These are phyloP conservation scores for Tolypocladium sp. DNA, from an alignment of 2,329 filamentous ascomycete genomes.

Conservation along the genomic window DNA sequence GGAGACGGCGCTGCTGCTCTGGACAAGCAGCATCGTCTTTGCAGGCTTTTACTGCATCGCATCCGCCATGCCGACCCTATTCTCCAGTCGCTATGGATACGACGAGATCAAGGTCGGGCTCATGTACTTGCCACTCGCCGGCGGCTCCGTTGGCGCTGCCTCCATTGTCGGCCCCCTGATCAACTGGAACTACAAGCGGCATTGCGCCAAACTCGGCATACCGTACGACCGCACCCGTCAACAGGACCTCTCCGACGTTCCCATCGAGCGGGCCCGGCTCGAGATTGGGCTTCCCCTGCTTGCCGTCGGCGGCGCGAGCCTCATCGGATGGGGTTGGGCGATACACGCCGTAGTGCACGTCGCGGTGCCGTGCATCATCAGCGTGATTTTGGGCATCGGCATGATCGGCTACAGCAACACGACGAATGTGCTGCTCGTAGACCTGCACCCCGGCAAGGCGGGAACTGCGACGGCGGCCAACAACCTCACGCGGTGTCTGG, in stretches of 20 bases:
- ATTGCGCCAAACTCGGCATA: slow-evolving; percentile 44
- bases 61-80: slow-evolving; percentile 32
- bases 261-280: slow-evolving; percentile 41
- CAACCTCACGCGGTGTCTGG: slow-evolving; percentile 44
- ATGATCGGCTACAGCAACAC: slow-evolving; percentile 47
- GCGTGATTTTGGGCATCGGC: slow-evolving; percentile 35
- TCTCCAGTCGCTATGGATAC: slow-evolving; percentile 47
- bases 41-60: slow-evolving; percentile 40
- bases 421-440: slow-evolving; percentile 42
- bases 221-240: slow-evolving; percentile 43
- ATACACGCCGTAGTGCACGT: slow-evolving; percentile 31
- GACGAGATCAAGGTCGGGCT: slow-evolving; percentile 45
- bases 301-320: slow-evolving; percentile 34
- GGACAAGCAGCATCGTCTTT: slow-evolving; percentile 34
- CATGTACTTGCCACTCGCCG: slow-evolving; percentile 42
- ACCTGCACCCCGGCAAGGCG: slow-evolving; percentile 42
- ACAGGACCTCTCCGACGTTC: slow-evolving; percentile 37
- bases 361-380: slow-evolving; percentile 36
- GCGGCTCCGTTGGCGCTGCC: slow-evolving; percentile 37
- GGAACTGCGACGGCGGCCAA: slow-evolving; percentile 47
- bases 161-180: slow-evolving; percentile 43
- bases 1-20: slow-evolving; percentile 33
- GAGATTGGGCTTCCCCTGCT: slow-evolving; percentile 42
- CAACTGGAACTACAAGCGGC: slow-evolving; percentile 59
- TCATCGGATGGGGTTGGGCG: slow-evolving; percentile 45